A percentile compares a stretch with the other conserved stretches of the same genome.
These are phyloP conservation scores for Solanum piurae DNA, from an alignment of 257 asterid species.

Conservation along the genomic window DNA sequence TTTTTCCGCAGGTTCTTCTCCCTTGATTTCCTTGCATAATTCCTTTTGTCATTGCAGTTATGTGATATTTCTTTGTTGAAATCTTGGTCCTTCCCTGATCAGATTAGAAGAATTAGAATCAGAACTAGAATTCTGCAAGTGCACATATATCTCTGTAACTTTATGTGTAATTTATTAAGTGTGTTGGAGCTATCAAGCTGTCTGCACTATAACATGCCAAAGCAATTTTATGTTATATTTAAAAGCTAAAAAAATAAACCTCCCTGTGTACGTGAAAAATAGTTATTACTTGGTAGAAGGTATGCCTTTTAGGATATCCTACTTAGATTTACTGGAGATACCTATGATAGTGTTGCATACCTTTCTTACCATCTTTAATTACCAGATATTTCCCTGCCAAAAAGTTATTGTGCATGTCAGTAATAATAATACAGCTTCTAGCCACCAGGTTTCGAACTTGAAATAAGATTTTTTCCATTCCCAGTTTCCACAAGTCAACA, in stretches of 20 bases:
- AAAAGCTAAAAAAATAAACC: neutral
- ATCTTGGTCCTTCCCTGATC: neutral
- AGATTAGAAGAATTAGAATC: neutral
- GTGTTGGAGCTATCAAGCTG: neutral
- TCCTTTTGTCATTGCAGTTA: neutral
- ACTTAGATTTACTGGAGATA: neutral
- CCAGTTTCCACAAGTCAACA: neutral
- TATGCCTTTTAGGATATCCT: neutral
- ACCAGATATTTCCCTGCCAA: neutral
- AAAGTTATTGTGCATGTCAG: neutral
- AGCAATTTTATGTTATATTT: neutral
- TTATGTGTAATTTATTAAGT: neutral
- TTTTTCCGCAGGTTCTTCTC: constrained; percentile 63
- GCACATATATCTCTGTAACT: neutral
- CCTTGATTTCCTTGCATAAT: constrained; percentile 1
- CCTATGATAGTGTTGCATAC: neutral
- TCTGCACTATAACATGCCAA: neutral
- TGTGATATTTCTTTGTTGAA: neutral
- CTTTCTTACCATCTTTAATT: neutral
- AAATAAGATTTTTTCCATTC: neutral
- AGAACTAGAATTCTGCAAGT: neutral
- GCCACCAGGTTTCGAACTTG: neutral
- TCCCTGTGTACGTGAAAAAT: neutral
- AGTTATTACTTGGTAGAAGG: neutral
- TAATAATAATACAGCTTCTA: neutral